Base-by-base conservation (phyloP, 345 rosid genomes). In the Bruguiera sexangula region DNA sequence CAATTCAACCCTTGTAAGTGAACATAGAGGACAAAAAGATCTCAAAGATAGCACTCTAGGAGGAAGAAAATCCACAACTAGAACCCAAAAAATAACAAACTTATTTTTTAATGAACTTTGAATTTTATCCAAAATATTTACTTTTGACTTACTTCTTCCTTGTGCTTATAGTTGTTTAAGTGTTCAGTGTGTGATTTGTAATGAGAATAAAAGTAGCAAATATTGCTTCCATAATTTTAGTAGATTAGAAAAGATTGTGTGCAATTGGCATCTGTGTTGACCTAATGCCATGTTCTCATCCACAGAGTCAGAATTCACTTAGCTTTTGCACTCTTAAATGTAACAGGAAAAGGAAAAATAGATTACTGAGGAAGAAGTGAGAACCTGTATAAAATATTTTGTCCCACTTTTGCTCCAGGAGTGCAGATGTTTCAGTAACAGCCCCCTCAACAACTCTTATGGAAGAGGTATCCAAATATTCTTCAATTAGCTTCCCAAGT, bases 381-480 rank as follows among this genome's bases (percentile, higher is more conserved):
- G 64, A 73, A 96, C 99, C 99, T 86, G 99, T 96, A 74, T 92
- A 96, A 68, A 88, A 78, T 77, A 96, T 96, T 77, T 96, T 96
- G 80, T 96, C 96, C 99, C 98, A 96, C 72, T 88, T 96, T 57
- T 96, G 99, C 63, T 92, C 98, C 57, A 96, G 83, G 24, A 96
- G 80, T 6, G 87, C 86, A 69, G 89, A 66, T 66, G 94, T 90
- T 83, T 90, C 98, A 55, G 80, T 57, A 67, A 85, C 91, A 68
- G 90, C 82, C 31, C 98, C 98, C 83, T 90, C 97, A 9, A 96
- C 87, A 70, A 96, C 96, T 77, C 77, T 85, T 57, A 96, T 82
- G 34, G 82, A 77, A 59, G 90, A 89, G 69, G 52, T 19, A 76
- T 96, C 99, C 78, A 96, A 69, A 74, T 92, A 90, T 73, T 85